Base-by-base conservation (phyloP, 345 rosid species). In the Pseudoturritis turrita region DNA sequence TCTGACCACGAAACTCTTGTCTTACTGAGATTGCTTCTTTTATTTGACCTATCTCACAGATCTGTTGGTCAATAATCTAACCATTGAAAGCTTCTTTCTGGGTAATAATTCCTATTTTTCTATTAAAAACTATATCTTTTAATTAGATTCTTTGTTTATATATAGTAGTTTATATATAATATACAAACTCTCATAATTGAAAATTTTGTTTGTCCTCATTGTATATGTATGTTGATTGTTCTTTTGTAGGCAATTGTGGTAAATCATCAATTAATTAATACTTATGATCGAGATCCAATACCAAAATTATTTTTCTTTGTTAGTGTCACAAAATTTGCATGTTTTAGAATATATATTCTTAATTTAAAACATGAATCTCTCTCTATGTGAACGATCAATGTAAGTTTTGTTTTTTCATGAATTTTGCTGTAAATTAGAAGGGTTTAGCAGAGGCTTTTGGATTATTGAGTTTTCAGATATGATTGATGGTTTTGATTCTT, bases 51-150 rank as follows among this genome's bases (percentile, higher is more conserved):
- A 43, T 46, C 35, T 33, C 47, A 43, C 7, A 70, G 66, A 58
- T 70, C 74, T 70, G 49, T 58, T 70, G 46, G 57, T 57, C 65
- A 56, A 69, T 28, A 28, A 28, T 5, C 29, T 45, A 44, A 56
- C 33, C 18, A 15, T 45, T 47, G 73, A 70, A 57, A 45, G 49
- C 49, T 70, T 35, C 56, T 31, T 25, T 69, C 55, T 33, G 56
- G 53, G 45, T 43, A 68, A 44, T 68, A 18, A 44, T 21, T 31
- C 21, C 0, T 69, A 10, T n/a, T 22, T 31, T 14, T n/a, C 7
- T 2, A 9, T 31, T 55, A 21, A 69, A 13, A 44, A 3, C 4
- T 10, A 14, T 33, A 3, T 8, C 3, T 50, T 50, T 65, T 7
- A 6, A 51, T 15, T 50, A 12, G 21, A 8, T 21, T 44, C 44